Evolutionary conservation across 345 rosid species (phyloP), one percentile per base, ranked within the genome.

Genomic region (Melastoma malabathricum): DNA sequence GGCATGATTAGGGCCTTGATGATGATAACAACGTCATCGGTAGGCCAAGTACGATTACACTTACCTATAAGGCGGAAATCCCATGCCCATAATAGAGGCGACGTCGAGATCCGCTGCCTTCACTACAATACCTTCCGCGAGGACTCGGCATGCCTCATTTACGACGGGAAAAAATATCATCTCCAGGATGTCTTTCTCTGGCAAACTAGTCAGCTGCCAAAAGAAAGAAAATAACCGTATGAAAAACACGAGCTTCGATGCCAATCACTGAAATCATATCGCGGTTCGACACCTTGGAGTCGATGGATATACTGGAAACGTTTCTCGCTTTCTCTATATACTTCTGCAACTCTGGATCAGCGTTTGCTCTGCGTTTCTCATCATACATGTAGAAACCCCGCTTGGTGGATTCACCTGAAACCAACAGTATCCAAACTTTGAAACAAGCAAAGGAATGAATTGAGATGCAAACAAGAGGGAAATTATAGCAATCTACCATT

Each of bases 61-160:
- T 22, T 18, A 87, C 99, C 99, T 81, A 73, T 81, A 88, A 41
- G 86, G 77, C 56, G 98, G 98, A 57, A 92, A 88, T 18, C 98
- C 97, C 98, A 83, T 87, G 73, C 98, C 98, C 76, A 92, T 68
- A 51, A 92, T 71, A 46, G 78, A 72, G 39, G 95, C 80, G 59
- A 92, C 72, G 78, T 92, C 98, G 43, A 88, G 84, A 69, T 92
- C 97, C 4, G 94, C 78, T 55, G 93, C 95, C 74, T 92, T 87
- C 47, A 85, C 94, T 48, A 81, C 94, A 58, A 92, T 84, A 13
- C 98, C 95, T 72, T 92, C 98, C 0, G 86, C 88, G 27, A 82
- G 77, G 45, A 92, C 86, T 48, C 90, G 76, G 57, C 98, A 92
- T 46, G 98, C 90, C 69, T 92, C 98, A 31, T 92, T 92, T 50